A percentile compares a stretch with the other conserved stretches of the same genome.
These are phyloP conservation scores for Volvox reticuliferus DNA, from an alignment of 139 green algal species.

Conservation along the genomic window DNA sequence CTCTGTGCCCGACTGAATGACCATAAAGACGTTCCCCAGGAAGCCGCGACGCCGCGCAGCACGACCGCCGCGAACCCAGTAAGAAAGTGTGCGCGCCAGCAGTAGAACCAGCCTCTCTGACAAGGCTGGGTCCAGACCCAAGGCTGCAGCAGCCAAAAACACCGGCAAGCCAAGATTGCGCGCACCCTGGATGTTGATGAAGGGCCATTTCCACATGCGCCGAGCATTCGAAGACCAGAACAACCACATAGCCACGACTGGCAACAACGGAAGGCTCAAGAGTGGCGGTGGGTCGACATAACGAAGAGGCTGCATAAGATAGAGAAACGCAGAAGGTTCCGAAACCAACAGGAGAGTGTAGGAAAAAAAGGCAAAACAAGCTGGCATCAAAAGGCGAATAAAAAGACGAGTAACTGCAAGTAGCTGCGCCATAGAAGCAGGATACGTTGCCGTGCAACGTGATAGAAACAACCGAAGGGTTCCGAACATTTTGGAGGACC, in stretches of 20 bases:
- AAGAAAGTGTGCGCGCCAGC: neutral
- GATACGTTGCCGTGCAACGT: no score
- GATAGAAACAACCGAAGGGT: no score
- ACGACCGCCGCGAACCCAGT: no score
- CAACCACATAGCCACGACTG: neutral
- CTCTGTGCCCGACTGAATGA: no score
- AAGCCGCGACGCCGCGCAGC: no score
- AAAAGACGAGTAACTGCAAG: no score
- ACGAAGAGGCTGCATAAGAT: neutral
- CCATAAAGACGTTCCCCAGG: no score
- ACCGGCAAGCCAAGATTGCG: neutral
- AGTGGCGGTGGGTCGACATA: neutral
- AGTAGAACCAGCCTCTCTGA: neutral
- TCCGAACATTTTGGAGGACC: no score
- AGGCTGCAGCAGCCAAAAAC: neutral
- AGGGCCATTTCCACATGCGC: neutral
- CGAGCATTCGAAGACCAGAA: neutral
- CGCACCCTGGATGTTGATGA: neutral
- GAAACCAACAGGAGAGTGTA: neutral
- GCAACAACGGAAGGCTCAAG: slow-evolving; percentile 8
- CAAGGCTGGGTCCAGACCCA: neutral
- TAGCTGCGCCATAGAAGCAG: no score
- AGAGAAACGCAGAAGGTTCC: neutral
- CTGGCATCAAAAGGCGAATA: no score
- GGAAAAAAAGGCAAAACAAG: no score